phyloP scores from a whole-genome alignment of 106 monocot genomes.

The Apostasia shenzhenica region DNA sequence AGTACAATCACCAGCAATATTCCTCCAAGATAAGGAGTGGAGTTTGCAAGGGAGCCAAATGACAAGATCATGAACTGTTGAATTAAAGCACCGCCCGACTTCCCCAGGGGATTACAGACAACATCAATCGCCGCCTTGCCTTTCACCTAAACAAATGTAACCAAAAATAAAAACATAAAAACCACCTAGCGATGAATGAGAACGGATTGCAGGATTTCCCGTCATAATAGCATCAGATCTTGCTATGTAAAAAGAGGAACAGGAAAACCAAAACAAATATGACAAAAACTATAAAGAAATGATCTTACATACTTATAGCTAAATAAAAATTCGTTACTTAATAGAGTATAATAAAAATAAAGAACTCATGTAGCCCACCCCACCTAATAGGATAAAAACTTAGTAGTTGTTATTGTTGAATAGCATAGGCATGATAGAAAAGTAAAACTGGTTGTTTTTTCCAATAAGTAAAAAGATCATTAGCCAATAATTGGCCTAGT shows the following conservation, averaged over 20 bases:
- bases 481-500: too few species aligned
- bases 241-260: too few species aligned
- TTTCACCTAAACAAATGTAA: conserved; percentile 46
- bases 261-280: too few species aligned
- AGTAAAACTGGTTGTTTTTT: not conserved
- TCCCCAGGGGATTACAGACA: conserved; percentile 98
- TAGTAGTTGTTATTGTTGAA: not conserved
- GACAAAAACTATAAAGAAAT: too few species aligned
- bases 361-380: too few species aligned
- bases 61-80: conserved; percentile 98
- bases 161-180: not conserved
- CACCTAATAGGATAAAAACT: too few species aligned
- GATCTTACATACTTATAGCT: too few species aligned
- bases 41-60: conserved; percentile 93
- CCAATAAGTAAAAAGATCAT: not conserved
- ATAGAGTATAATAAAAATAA: too few species aligned
- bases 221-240: too few species aligned
- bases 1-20: conserved; percentile 88
- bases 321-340: too few species aligned
- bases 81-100: conserved; percentile 93
- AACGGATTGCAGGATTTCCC: not conserved
- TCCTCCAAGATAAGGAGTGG: conserved; percentile 96
- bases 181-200: not conserved
- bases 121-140: conserved; percentile 98
- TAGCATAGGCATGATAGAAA: not conserved